These are phyloP conservation scores for Paraglomus brasilianum DNA, from an alignment of 192 early-diverging fungal species.

Conservation along the genomic window DNA sequence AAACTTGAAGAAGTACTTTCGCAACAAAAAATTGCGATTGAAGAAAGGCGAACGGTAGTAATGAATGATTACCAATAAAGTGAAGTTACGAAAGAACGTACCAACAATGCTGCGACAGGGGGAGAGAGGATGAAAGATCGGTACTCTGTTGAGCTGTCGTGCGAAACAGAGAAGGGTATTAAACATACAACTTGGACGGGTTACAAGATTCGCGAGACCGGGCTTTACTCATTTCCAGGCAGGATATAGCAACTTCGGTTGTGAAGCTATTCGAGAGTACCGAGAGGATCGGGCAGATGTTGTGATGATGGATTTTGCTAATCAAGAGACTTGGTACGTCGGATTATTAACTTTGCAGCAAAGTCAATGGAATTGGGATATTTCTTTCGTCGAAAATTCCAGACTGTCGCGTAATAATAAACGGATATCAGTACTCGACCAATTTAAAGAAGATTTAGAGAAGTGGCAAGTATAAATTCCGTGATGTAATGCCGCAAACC, in stretches of 20 bases:
- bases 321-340: constrained; percentile 3
- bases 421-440: constrained; percentile 52
- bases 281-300: neutral
- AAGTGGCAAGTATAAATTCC: no score
- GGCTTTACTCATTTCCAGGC: constrained; percentile 9
- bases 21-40: constrained; percentile 53
- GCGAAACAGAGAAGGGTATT: neutral
- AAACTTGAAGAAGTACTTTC: constrained; percentile 76
- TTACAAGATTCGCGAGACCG: constrained; percentile 10
- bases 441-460: neutral
- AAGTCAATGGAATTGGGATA: constrained; percentile 2
- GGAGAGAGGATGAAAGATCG: constrained; percentile 36
- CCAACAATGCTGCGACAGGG: constrained; percentile 11
- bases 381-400: neutral
- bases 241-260: neutral
- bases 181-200: neutral
- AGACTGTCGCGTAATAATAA: no score
- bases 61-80: constrained; percentile 59
- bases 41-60: constrained; percentile 72
- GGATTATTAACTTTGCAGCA: constrained; percentile 2
- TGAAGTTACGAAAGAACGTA: constrained; percentile 29
- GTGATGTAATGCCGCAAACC: no score
- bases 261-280: neutral
- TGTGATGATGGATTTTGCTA: constrained; percentile 20
- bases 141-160: neutral